Percentiles rank a stretch among this genome's conserved stretches.
phyloP scores from a whole-genome alignment of 2,329 filamentous ascomycete species.

The Curvularia sp. region DNA sequence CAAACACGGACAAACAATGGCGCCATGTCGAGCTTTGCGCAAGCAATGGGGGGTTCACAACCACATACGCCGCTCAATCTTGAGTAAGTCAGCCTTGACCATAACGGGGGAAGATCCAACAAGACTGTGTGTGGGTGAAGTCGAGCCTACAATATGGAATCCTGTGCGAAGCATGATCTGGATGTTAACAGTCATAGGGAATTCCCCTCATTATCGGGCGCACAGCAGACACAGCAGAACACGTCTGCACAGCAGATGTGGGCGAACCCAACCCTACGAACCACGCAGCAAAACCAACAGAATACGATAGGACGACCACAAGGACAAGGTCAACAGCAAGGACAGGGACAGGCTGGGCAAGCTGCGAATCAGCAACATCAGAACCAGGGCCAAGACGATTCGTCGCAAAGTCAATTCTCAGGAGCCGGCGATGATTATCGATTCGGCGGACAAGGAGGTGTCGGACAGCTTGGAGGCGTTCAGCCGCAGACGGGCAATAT shows the following conservation, averaged over 20 bases:
- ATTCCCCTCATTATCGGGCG: slow-evolving; percentile 67
- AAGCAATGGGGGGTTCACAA: slow-evolving; percentile 62
- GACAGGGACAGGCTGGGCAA: slow-evolving; percentile 43
- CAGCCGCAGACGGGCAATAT: slow-evolving; percentile 64
- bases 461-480: slow-evolving; percentile 57
- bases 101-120: slow-evolving; percentile 14
- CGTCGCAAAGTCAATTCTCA: slow-evolving; percentile 59
- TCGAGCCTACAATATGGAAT: background rate
- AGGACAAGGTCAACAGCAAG: slow-evolving; percentile 41
- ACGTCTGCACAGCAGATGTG: slow-evolving; percentile 60
- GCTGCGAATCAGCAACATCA: slow-evolving; percentile 54
- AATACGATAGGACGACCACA: slow-evolving; percentile 62
- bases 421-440: slow-evolving; percentile 63
- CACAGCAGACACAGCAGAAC: slow-evolving; percentile 62
- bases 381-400: slow-evolving; percentile 50
- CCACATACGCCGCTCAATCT: slow-evolving; percentile 62
- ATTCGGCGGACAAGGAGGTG: slow-evolving; percentile 62
- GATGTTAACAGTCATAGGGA: slow-evolving; percentile 56
- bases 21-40: slow-evolving; percentile 62
- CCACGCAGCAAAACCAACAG: slow-evolving; percentile 60
- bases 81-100: slow-evolving; percentile 57
- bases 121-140: background rate
- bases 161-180: slow-evolving; percentile 26
- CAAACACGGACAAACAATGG: slow-evolving; percentile 59
- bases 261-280: slow-evolving; percentile 64